These are phyloP conservation scores for Neonectria faginata DNA, from an alignment of 2,329 filamentous ascomycete genomes.

Conservation along the genomic window DNA sequence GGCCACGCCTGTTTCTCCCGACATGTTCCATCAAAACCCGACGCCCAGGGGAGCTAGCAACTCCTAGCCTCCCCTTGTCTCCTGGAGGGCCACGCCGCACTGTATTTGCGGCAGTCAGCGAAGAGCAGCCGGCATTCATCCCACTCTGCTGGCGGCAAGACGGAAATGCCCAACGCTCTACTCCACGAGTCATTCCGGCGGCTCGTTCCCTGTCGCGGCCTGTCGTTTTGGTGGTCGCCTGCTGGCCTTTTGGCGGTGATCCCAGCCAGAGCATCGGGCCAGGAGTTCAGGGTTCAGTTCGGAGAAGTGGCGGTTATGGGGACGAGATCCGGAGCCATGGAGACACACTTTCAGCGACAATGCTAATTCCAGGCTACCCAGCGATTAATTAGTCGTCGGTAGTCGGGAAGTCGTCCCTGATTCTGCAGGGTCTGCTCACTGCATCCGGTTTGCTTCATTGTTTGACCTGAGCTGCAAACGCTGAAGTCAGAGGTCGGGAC, in stretches of 20 bases:
- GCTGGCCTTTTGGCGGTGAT: conserved; percentile 8
- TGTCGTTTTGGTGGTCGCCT: conserved; percentile 10
- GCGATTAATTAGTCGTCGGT: not conserved
- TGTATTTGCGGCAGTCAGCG: conserved; percentile 21
- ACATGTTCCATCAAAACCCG: conserved; percentile 37
- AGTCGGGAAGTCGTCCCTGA: conserved; percentile 4
- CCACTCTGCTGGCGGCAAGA: conserved; percentile 11
- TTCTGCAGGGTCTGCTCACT: conserved; percentile 12
- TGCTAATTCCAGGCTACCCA: not conserved
- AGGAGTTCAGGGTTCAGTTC: conserved; percentile 19
- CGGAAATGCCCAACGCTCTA: conserved; percentile 14
- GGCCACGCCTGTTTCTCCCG: conserved; percentile 38
- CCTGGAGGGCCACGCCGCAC: conserved; percentile 1
- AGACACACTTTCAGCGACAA: not conserved
- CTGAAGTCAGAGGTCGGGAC: not conserved
- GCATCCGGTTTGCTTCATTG: conserved; percentile 17
- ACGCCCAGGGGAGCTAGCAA: conserved; percentile 9
- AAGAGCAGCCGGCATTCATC: conserved; percentile 6
- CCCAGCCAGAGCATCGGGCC: conserved; percentile 1
- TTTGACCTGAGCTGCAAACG: conserved; percentile 17
- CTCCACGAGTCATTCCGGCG: conserved; percentile 23
- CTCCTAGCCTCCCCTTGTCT: not conserved
- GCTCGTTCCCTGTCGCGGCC: conserved; percentile 3
- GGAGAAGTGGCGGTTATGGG: conserved; percentile 28
- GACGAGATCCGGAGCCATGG: conserved; percentile 21